Conservation (phyloP, 1,284 basidiomycete genomes). For the Puccinia novopanici region DNA sequence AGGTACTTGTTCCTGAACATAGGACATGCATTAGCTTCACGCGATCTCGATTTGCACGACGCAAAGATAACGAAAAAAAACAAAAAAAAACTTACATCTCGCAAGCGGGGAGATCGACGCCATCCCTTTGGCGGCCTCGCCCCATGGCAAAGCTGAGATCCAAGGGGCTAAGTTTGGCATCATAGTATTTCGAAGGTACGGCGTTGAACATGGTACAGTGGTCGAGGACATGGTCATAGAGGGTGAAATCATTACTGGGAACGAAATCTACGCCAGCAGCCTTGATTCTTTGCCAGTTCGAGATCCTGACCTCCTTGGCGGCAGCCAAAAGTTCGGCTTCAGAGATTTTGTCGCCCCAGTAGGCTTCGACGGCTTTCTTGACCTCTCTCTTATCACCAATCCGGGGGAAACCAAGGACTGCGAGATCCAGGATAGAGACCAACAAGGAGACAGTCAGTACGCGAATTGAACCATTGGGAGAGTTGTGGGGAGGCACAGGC, state of each 20-base stretch:
- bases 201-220: constrained; percentile 95
- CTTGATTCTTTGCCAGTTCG: constrained; percentile 87
- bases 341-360: constrained; percentile 92
- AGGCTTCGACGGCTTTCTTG: constrained; percentile 95
- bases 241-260: constrained; percentile 95
- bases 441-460: not conserved
- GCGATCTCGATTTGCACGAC: not conserved
- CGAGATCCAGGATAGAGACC: not conserved
- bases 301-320: constrained; percentile 84
- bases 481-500: not conserved
- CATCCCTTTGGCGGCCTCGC: constrained; percentile 85
- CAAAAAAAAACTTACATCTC: constrained; percentile 72
- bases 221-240: constrained; percentile 99
- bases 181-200: constrained; percentile 90
- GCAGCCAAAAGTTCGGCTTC: constrained; percentile 85
- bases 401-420: constrained; percentile 91
- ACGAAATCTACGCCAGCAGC: constrained; percentile 84
- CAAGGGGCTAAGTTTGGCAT: constrained; percentile 80
- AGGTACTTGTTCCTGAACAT: constrained; percentile 66
- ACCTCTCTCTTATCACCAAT: constrained; percentile 96
- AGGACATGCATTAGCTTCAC: not conserved
- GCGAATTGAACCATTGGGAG: not conserved
- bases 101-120: constrained; percentile 93
- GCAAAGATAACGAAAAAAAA: not conserved
- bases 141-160: constrained; percentile 78